Conservation (phyloP, 768 basidiomycete genomes). For the Amanita pallidorosea region DNA sequence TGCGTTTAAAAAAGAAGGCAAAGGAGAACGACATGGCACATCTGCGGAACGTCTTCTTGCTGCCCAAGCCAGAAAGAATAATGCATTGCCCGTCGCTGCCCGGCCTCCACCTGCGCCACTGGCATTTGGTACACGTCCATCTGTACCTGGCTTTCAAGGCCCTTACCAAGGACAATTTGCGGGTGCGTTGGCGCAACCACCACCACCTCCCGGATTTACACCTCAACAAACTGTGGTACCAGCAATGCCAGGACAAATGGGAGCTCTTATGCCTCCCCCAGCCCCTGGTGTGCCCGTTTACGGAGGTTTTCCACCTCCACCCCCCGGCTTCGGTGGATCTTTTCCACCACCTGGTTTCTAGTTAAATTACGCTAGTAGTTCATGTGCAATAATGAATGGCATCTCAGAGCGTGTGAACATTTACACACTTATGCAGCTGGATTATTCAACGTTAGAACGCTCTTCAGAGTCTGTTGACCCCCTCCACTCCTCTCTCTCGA, state of each 20-base stretch:
- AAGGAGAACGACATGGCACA: conserved; percentile 96
- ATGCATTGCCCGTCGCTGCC: conserved; percentile 70
- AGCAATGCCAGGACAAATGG: conserved; percentile 20
- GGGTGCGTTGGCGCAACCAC: conserved; percentile 72
- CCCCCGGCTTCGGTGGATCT: conserved; percentile 49
- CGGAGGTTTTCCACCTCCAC: conserved; percentile 49
- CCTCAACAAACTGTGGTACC: conserved; percentile 61
- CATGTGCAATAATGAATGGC: not conserved
- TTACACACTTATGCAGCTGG: conserved; percentile 12
- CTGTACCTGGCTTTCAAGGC: conserved; percentile 62
- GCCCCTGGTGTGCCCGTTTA: conserved; percentile 28
- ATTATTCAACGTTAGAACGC: conserved; percentile 21
- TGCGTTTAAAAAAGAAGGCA: conserved; percentile 98
- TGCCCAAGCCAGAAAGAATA: conserved; percentile 92
- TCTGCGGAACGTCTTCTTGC: conserved; percentile 94
- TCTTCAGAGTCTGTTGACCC: conserved; percentile 4
- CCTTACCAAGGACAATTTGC: conserved; percentile 92
- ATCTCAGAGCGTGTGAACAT: not conserved
- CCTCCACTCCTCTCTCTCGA: not conserved
- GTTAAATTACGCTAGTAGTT: conserved; percentile 7
- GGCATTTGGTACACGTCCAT: conserved; percentile 55
- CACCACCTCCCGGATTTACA: conserved; percentile 73
- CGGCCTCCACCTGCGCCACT: conserved; percentile 71
- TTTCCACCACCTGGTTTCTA: conserved; percentile 25
- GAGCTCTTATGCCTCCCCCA: conserved; percentile 20